phyloP scores from a whole-genome alignment of 1,139 yeast genomes.

The Magnusiomyces ingens region DNA sequence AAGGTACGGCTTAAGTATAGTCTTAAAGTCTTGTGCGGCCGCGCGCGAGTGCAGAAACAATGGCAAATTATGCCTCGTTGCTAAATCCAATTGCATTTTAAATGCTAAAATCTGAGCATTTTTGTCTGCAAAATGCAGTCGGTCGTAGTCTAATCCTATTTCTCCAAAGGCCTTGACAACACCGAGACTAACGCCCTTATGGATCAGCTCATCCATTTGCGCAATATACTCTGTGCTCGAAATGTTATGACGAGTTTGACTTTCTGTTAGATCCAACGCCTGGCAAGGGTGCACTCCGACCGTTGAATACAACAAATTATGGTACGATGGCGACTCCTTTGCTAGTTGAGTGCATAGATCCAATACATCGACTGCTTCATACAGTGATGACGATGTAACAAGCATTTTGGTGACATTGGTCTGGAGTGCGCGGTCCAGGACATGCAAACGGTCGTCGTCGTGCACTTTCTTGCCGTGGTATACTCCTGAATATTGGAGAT shows the following conservation, averaged over 20 bases:
- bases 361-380: constrained; percentile 51
- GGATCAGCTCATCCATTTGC: constrained; percentile 45
- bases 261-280: constrained; percentile 54
- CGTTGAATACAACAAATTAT: constrained; percentile 45
- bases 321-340: constrained; percentile 4
- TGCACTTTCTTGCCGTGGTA: constrained; percentile 70
- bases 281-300: constrained; percentile 95
- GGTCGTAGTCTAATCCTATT: constrained; percentile 87
- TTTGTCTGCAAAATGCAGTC: constrained; percentile 67
- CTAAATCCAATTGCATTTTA: constrained; percentile 59
- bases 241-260: constrained; percentile 13
- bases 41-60: constrained; percentile 84
- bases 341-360: constrained; percentile 36
- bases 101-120: constrained; percentile 65
- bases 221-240: constrained; percentile 35
- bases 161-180: constrained; percentile 78
- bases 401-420: constrained; percentile 64
- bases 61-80: constrained; percentile 53
- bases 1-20: constrained; percentile 53
- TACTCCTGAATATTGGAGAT: constrained; percentile 74
- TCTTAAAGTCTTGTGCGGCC: constrained; percentile 74
- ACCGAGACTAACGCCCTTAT: constrained; percentile 38
- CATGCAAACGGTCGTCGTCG: constrained; percentile 55
- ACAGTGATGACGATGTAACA: constrained; percentile 73
- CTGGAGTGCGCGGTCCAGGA: constrained; percentile 58